Conservation (phyloP, 1,139 yeast genomes). For the Candida sanyaensis region DNA sequence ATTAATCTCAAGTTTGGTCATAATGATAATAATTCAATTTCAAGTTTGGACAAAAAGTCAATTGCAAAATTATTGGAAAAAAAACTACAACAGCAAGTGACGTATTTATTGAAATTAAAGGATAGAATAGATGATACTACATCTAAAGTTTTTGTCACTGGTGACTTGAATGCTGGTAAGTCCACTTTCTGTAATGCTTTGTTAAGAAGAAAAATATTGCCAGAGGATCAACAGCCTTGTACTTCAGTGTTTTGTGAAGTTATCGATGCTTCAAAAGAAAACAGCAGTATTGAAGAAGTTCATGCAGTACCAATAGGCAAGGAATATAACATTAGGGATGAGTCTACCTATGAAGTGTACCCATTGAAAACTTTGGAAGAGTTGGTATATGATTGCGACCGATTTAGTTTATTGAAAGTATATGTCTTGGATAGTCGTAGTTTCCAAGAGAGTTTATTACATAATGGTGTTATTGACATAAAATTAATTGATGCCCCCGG, state of each 20-base stretch:
- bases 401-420: slow-evolving; percentile 71
- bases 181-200: slow-evolving; percentile 94
- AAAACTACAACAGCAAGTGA: slow-evolving; percentile 59
- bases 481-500: slow-evolving; percentile 97
- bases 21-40: slow-evolving; percentile 43
- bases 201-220: slow-evolving; percentile 73
- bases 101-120: slow-evolving; percentile 71
- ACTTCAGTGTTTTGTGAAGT: slow-evolving; percentile 97
- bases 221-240: slow-evolving; percentile 98
- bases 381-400: slow-evolving; percentile 74
- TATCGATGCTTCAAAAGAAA: slow-evolving; percentile 72
- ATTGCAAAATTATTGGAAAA: slow-evolving; percentile 67
- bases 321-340: slow-evolving; percentile 61
- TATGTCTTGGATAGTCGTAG: slow-evolving; percentile 80
- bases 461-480: slow-evolving; percentile 91
- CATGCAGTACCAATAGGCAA: slow-evolving; percentile 74
- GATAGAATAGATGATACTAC: slow-evolving; percentile 90
- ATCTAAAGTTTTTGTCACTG: slow-evolving; percentile 93
- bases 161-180: slow-evolving; percentile 96
- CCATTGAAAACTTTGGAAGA: slow-evolving; percentile 59
- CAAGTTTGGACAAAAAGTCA: slow-evolving; percentile 62
- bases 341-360: slow-evolving; percentile 62
- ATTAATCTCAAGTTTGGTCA: slow-evolving; percentile 65
- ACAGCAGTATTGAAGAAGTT: slow-evolving; percentile 79
- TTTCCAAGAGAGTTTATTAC: slow-evolving; percentile 67